These are phyloP conservation scores for Phylloporus rhodoxanthus DNA, from an alignment of 768 basidiomycete species.

Conservation along the genomic window DNA sequence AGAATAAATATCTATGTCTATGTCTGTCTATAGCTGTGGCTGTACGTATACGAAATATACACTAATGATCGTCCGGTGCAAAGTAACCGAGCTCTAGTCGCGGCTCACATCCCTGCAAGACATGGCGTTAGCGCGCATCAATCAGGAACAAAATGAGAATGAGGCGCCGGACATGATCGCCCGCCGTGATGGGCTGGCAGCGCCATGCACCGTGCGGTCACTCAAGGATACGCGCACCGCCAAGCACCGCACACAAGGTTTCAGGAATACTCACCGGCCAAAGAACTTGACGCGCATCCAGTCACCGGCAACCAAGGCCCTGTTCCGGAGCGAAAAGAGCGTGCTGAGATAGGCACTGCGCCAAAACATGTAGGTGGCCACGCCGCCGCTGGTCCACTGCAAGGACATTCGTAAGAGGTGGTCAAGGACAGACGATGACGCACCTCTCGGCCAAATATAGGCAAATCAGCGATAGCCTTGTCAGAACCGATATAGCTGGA, in stretches of 20 bases:
- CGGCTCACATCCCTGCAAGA: too few species aligned
- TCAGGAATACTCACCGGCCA: slow-evolving; percentile 73
- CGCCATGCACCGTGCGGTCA: not conserved
- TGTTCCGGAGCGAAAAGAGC: slow-evolving; percentile 91
- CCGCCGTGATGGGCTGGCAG: slow-evolving; percentile 8
- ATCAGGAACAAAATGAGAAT: not conserved
- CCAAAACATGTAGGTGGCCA: slow-evolving; percentile 88
- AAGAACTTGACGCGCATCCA: slow-evolving; percentile 91
- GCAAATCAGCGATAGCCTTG: slow-evolving; percentile 94
- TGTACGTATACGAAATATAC: too few species aligned
- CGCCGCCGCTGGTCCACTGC: slow-evolving; percentile 83
- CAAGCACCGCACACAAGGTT: slow-evolving; percentile 3
- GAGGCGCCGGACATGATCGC: not conserved
- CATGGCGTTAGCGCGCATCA: slow-evolving; percentile 7
- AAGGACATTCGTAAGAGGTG: not conserved
- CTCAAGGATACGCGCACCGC: not conserved
- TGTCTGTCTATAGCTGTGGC: too few species aligned
- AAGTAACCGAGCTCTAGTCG: too few species aligned
- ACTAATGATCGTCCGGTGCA: too few species aligned
- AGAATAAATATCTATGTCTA: too few species aligned
- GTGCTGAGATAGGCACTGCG: slow-evolving; percentile 91
- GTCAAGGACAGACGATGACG: not conserved
- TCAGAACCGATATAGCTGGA: slow-evolving; percentile 85
- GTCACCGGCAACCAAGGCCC: slow-evolving; percentile 83
- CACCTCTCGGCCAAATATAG: slow-evolving; percentile 88